Conservation (phyloP, 371 early-diverging fungal species). For the Dinochytrium kinnereticum region DNA sequence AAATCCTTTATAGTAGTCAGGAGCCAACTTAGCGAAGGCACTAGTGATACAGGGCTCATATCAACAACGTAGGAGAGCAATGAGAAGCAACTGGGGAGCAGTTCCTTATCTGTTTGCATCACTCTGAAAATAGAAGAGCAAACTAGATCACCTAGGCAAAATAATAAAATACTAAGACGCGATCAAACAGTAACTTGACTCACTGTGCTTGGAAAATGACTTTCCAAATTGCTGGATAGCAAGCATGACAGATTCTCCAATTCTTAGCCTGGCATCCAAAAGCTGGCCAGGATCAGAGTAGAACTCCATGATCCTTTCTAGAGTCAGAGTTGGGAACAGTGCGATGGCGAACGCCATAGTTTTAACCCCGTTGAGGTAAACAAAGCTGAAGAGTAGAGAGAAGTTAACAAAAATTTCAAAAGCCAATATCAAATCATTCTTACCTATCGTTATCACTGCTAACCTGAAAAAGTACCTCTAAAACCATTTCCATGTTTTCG, state of each 20-base stretch:
- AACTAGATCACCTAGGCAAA: not conserved
- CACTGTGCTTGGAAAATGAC: not conserved
- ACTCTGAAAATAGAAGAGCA: not conserved
- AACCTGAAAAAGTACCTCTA: not conserved
- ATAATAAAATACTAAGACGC: not conserved
- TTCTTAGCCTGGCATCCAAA: not conserved
- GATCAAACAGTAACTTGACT: not conserved
- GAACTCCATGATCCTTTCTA: not conserved
- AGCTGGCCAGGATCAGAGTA: not conserved
- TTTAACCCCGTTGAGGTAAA: not conserved
- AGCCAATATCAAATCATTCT: not conserved
- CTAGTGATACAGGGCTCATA: not conserved
- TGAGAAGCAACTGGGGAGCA: not conserved
- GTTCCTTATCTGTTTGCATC: slow-evolving; percentile 1
- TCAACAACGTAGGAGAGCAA: not conserved
- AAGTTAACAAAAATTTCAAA: not conserved
- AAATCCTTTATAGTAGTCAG: not conserved
- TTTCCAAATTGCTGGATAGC: not conserved
- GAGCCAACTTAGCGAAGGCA: not conserved
- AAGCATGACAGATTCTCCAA: slow-evolving; percentile 1
- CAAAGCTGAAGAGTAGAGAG: not conserved
- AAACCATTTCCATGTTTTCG: not conserved
- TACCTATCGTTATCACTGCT: not conserved
- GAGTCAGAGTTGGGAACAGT: not conserved
- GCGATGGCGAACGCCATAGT: not conserved